Conservation (phyloP, 805 yeast genomes). For the Scheffersomyces amazonensis region DNA sequence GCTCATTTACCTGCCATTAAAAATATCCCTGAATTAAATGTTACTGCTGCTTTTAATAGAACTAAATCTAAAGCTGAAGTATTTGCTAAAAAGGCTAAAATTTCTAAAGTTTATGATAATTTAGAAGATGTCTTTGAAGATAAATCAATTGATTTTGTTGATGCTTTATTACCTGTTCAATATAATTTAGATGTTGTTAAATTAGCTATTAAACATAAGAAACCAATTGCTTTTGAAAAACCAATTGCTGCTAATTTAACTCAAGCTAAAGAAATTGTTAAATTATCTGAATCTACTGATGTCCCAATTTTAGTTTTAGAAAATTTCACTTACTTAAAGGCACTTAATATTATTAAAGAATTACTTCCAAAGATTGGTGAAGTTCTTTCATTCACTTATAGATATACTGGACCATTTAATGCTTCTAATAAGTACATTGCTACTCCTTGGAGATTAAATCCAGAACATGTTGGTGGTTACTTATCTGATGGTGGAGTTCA, state of each 20-base stretch:
- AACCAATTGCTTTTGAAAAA: conserved; percentile 83
- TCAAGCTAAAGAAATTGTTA: conserved; percentile 79
- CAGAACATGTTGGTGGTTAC: conserved; percentile 91
- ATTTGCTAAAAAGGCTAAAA: conserved; percentile 65
- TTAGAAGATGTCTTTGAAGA: conserved; percentile 67
- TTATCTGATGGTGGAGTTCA: conserved; percentile 96
- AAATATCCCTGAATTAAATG: conserved; percentile 49
- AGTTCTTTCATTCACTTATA: conserved; percentile 65
- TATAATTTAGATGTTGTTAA: conserved; percentile 66
- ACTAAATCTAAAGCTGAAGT: conserved; percentile 78
- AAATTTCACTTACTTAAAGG: conserved; percentile 76
- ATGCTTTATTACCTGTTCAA: conserved; percentile 88
- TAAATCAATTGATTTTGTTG: conserved; percentile 70
- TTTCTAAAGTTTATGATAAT: conserved; percentile 54
- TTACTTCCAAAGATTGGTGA: conserved; percentile 72
- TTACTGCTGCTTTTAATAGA: conserved; percentile 77
- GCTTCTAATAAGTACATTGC: conserved; percentile 55
- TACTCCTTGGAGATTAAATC: conserved; percentile 86
- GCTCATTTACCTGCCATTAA: conserved; percentile 75
- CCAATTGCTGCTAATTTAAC: conserved; percentile 85
- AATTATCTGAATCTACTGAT: conserved; percentile 56
- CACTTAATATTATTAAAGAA: conserved; percentile 49
- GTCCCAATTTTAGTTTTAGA: conserved; percentile 78
- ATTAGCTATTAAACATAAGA: conserved; percentile 67
- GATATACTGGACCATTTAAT: conserved; percentile 71